Conservation (phyloP, 345 rosid genomes). For the Brassica rapa region DNA sequence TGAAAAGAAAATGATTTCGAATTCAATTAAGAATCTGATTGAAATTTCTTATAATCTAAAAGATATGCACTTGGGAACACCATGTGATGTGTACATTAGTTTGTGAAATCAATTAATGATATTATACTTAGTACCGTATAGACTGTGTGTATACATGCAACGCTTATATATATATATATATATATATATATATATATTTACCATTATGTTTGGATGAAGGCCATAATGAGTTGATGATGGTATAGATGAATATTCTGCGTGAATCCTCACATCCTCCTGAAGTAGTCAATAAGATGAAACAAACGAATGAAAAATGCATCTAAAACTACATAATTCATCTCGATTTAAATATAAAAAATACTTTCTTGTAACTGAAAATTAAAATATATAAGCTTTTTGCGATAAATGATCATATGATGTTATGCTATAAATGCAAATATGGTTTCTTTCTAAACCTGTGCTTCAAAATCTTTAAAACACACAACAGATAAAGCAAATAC, state of each 20-base stretch:
- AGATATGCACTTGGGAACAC: slow-evolving; percentile 14
- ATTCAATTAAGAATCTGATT: not conserved
- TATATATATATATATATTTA: slow-evolving; percentile 34
- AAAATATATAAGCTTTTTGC: not conserved
- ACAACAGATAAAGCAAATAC: not conserved
- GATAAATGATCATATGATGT: slow-evolving; percentile 1
- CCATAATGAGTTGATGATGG: slow-evolving; percentile 64
- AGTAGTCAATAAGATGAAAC: slow-evolving; percentile 15
- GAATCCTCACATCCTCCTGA: slow-evolving; percentile 80
- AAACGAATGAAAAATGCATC: not conserved
- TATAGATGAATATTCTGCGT: slow-evolving; percentile 56
- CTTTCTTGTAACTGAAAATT: not conserved
- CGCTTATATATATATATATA: not conserved
- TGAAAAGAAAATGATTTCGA: not conserved
- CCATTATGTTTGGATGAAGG: slow-evolving; percentile 62
- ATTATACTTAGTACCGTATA: slow-evolving; percentile 3
- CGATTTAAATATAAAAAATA: not conserved
- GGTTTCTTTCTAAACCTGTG: not conserved
- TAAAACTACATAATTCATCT: not conserved
- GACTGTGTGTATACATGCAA: not conserved
- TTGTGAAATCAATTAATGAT: slow-evolving; percentile 3
- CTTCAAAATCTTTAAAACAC: not conserved
- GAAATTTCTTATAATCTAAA: slow-evolving; percentile 29
- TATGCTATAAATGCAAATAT: not conserved
- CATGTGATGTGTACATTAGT: slow-evolving; percentile 15